These are phyloP conservation scores for Hypoxylon sp. DNA, from an alignment of 2,329 filamentous ascomycete genomes.

Conservation along the genomic window DNA sequence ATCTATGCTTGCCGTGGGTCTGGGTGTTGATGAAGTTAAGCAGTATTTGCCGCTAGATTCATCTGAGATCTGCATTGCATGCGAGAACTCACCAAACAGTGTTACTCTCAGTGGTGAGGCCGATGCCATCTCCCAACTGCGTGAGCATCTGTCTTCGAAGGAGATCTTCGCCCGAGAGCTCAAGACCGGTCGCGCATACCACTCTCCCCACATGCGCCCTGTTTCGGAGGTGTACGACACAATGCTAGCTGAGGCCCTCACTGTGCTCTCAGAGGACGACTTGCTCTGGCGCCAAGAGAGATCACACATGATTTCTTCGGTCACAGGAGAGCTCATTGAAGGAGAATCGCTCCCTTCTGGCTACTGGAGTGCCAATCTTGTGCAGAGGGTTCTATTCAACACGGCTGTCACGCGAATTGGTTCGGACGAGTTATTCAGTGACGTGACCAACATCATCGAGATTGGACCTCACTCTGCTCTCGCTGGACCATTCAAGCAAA, in stretches of 20 bases:
- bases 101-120: constrained; percentile 65
- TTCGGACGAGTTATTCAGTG: constrained; percentile 51
- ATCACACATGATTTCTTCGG: constrained; percentile 28
- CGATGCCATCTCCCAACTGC: constrained; percentile 59
- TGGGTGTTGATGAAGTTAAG: constrained; percentile 47
- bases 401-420: constrained; percentile 58
- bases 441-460: constrained; percentile 47
- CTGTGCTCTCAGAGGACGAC: constrained; percentile 11
- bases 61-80: constrained; percentile 56
- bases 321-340: constrained; percentile 20
- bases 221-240: constrained; percentile 55
- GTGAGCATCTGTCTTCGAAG: constrained; percentile 58
- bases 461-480: constrained; percentile 55
- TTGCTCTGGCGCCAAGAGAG: background rate
- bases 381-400: constrained; percentile 48
- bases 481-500: constrained; percentile 56
- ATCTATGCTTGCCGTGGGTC: constrained; percentile 55
- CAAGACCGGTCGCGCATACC: constrained; percentile 55
- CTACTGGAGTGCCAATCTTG: constrained; percentile 52
- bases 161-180: constrained; percentile 64
- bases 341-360: constrained; percentile 33
- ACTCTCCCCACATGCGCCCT: constrained; percentile 60
- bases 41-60: constrained; percentile 42
- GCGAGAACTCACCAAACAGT: constrained; percentile 61
- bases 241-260: constrained; percentile 7